Evolutionary conservation across 306 rosid genomes (phyloP), one percentile per base, ranked within the genome.

Genomic region (Amphicarpaea edgeworthii): DNA sequence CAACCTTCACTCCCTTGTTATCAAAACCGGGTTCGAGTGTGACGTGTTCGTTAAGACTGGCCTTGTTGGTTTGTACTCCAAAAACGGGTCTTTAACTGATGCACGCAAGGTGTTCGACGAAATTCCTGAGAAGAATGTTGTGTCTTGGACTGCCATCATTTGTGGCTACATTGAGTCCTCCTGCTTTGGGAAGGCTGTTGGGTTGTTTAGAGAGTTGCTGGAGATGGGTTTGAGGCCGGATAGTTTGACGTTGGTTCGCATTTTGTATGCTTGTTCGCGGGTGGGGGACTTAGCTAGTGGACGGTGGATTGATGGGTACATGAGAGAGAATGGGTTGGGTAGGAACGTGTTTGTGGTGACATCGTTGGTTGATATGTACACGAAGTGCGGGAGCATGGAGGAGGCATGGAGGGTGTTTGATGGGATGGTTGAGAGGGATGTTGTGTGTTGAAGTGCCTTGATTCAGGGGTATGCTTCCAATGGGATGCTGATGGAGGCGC

Each of bases 171-270:
- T 85, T 75, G 84, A 57, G 45, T 78, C 42, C 32, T 83, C 91
- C 1, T 40, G 26, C 21, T 86, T 10, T 53, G 62, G 54, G 16
- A 90, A 89, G 37, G 95, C 91, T 3, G 76, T 89, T 73, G 79
- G 73, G 69, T 74, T 81, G 77, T 91, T 89, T 67, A 53, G 79
- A 34, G 77, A 74, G 68, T 81, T 81, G 37, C 51, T 91, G 79
- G 88, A 86, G 77, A 88, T 78, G 89, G 91, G 93, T 72, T 37
- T 91, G 82, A 83, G 60, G 73, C 93, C 97, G 10, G 95, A 91
- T 79, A 60, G 88, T 54, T 81, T 85, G 11, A 77, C 81, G 19
- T 78, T 88, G 38, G 90, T 87, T 28, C 79, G 89, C 2, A 88
- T 86, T 68, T 76, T 88, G 70, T 70, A 76, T 1, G 93, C 96